Conservation (phyloP, 1,284 basidiomycete genomes). For the Waitea zeae region DNA sequence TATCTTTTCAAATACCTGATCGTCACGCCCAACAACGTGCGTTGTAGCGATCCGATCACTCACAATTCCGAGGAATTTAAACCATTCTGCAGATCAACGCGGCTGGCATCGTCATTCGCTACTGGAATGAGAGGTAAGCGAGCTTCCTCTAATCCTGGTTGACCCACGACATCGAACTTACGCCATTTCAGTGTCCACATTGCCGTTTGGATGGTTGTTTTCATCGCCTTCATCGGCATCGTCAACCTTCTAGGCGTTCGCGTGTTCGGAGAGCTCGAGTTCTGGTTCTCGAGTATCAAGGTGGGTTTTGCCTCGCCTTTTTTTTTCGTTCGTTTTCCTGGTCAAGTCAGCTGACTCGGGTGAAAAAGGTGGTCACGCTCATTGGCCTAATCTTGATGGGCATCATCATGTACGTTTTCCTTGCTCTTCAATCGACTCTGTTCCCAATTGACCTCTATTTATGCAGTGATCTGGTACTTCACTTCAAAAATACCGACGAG, state of each 20-base stretch:
- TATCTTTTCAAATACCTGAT: slow-evolving; percentile 70
- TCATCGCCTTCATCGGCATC: slow-evolving; percentile 33
- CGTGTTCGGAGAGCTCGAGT: slow-evolving; percentile 39
- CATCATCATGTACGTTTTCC: slow-evolving; percentile 34
- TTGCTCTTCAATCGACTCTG: too few relatives aligned
- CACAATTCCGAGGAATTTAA: neutral
- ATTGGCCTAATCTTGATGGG: slow-evolving; percentile 36
- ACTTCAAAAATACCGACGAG: too few relatives aligned
- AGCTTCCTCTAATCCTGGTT: neutral
- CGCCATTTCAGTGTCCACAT: slow-evolving; percentile 26
- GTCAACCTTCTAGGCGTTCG: slow-evolving; percentile 37
- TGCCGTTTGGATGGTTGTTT: slow-evolving; percentile 45
- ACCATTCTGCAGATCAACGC: slow-evolving; percentile 18
- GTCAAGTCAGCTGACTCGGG: slow-evolving; percentile 17
- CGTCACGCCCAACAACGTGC: slow-evolving; percentile 30
- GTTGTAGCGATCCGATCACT: neutral
- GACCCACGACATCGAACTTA: slow-evolving; percentile 37
- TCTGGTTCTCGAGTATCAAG: slow-evolving; percentile 19
- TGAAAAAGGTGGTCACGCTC: slow-evolving; percentile 17
- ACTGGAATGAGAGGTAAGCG: neutral
- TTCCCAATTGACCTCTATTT: too few relatives aligned
- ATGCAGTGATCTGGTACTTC: too few relatives aligned
- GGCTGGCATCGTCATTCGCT: slow-evolving; percentile 42
- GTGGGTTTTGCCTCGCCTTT: too few relatives aligned
- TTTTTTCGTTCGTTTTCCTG: too few relatives aligned